Evolutionary conservation across 2,329 filamentous ascomycete genomes (phyloP), one percentile per base, ranked within the genome.

Genomic region (Sphaceloma murrayae): DNA sequence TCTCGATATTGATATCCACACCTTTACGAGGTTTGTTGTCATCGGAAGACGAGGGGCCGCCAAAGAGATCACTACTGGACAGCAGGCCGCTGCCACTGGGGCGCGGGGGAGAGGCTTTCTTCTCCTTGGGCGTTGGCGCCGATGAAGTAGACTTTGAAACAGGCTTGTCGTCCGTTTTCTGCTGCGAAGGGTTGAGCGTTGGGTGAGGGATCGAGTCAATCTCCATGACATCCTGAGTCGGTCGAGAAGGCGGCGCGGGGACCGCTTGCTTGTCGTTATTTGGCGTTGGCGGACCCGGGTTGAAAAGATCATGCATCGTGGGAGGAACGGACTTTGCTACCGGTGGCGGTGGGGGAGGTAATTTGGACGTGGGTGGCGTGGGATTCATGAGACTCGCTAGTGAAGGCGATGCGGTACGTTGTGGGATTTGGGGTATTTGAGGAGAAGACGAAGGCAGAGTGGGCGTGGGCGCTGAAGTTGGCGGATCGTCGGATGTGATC

Each of bases 1-100:
- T 80, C 45, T 83, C 80, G 13, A 98, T 73, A 43, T 93, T 75
- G 50, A 98, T 94, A 78, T 94, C 30, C 79, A 87, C 2, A 75
- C 76, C 46, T 69, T 66, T 62, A 48, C 59, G 52, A 46, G 60
- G 50, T 11, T 58, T 54, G 46, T 58, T 52, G 50, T 62, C 67
- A 34, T 68, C 64, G 7, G 70, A 61, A 17, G 64, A 65, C 34
- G 63, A 64, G n/a, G 59, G 58, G 5, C 70, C 68, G 8, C 74
- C 77, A 51, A 78, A 80, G 11, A 76, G 67, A 31, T 73, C 73
- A 49, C 73, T 77, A 43, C 73, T 77, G 26, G 75, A 76, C 9
- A 82, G 67, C 8, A 83, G 63, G 7, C 80, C 80, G 42, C 75
- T 80, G 13, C 78, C 78, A 31, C 73, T 67, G 4, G 76, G 74